A percentile compares a stretch with the other conserved stretches of the same genome.
Evolutionary conservation across 306 rosid genomes (phyloP).

Genomic region (Gynostemma pentaphyllum): DNA sequence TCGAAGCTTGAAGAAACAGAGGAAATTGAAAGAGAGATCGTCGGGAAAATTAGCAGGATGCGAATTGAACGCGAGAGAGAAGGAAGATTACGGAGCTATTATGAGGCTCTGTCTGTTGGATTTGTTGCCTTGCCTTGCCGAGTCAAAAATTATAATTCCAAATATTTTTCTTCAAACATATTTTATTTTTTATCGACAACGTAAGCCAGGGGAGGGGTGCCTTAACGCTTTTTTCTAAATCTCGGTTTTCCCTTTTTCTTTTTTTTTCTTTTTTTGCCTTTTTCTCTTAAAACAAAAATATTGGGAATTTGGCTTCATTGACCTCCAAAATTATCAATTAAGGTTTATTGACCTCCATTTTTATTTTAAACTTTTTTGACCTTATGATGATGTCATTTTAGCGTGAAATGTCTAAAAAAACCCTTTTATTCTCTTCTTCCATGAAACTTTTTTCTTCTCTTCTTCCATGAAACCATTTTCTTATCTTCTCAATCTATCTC

Average conservation of each 20-base stretch:
- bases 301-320: no score
- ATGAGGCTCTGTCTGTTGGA: conserved; percentile 13
- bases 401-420: no score
- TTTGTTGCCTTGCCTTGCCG: conserved; percentile 13
- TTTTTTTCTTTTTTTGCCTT: neutral
- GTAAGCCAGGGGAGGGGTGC: neutral
- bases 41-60: conserved; percentile 22
- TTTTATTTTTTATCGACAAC: neutral
- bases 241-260: neutral
- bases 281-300: no score
- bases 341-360: no score
- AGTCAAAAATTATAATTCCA: conserved; percentile 35
- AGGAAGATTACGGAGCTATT: conserved; percentile 26
- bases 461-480: no score
- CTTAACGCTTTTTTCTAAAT: neutral
- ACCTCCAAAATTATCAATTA: no score
- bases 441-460: no score
- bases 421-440: no score
- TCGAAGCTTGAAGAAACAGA: conserved; percentile 18
- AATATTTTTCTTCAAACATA: neutral
- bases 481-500: no score
- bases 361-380: no score
- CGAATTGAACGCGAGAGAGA: conserved; percentile 58
- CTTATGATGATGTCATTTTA: no score
- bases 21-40: conserved; percentile 5